Evolutionary conservation across 2,329 filamentous ascomycete species (phyloP), one percentile per base, ranked within the genome.

Genomic region (Achaetomium macrosporum): DNA sequence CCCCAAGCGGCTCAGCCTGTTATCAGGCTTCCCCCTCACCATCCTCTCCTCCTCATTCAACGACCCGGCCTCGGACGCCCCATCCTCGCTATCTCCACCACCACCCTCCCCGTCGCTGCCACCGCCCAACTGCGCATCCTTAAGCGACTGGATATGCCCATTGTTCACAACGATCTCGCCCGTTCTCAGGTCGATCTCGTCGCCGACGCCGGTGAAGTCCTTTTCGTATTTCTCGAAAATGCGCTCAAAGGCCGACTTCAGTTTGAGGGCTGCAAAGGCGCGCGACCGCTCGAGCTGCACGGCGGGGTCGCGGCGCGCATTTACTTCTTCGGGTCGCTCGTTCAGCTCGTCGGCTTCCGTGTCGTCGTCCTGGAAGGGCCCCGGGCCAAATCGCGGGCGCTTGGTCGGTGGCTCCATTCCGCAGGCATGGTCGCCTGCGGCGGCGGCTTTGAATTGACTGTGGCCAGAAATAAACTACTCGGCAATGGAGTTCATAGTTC

Each of bases 191-290:
- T 97, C 89, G 63, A 97, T 90, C 71, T 96, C 90, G 68, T 97
- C 92, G 50, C 86, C 90, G 47, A 92, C 77, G 5, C 84, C 87
- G 2, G 83, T 83, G 64, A 96, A 96, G 66, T 96, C 87, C 58
- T 78, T 84, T 49, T 79, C 84, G 67, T 95, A 96, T 68, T 95
- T 96, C 56, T 86, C 81, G 66, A 96, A 96, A 51, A 97, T 95
- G 51, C 81, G 75, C 65, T 96, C 90, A 66, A 95, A 93, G 5
- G 83, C 83, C n/a, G 83, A 84, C 67, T 93, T 92, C 39, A 96
- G 78, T 54, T 83, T 83, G 57, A 77, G 73, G 57, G 88, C 84
- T 53, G 90, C 87, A 50, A 78, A 76, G 46, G 81, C 78, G 58
- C 87, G 79, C 44, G 79, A 82, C 55, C 79, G 73, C 42, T 82